These are phyloP conservation scores for Antitrichia curtipendula DNA, from an alignment of 225 moss, liverwort and hornwort species.

Conservation along the genomic window DNA sequence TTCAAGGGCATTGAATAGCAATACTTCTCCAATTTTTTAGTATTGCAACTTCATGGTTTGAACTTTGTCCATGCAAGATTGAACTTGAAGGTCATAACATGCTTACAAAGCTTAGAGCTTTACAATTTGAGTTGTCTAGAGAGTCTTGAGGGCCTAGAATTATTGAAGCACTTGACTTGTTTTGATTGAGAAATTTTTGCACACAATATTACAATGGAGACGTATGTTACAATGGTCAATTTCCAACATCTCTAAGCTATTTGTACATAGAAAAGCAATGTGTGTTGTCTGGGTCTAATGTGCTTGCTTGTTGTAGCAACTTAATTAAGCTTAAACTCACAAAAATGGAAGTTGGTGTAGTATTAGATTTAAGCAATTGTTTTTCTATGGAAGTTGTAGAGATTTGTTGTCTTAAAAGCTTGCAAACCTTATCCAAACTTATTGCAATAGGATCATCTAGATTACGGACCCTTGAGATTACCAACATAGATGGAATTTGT, in stretches of 20 bases:
- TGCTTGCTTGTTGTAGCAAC: not conserved
- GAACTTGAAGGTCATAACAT: not conserved
- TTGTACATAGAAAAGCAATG: fast-evolving
- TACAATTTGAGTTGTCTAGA: fast-evolving
- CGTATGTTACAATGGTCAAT: not conserved
- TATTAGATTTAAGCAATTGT: not conserved
- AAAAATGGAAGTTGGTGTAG: fast-evolving
- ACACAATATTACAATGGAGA: fast-evolving
- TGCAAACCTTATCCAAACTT: too few relatives aligned
- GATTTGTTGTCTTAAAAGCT: fast-evolving
- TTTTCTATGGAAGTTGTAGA: fast-evolving
- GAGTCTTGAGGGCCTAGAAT: not conserved
- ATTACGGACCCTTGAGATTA: too few relatives aligned
- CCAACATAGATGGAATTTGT: not conserved
- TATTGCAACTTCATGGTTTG: not conserved
- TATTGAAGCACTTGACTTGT: not conserved
- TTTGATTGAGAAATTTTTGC: not conserved
- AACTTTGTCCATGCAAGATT: not conserved
- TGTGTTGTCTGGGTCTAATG: fast-evolving
- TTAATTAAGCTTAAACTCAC: fast-evolving
- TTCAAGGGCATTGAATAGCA: not conserved
- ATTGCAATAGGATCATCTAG: too few relatives aligned
- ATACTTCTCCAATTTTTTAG: not conserved
- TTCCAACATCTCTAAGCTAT: not conserved
- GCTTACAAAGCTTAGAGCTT: not conserved